Evolutionary conservation across 306 rosid species (phyloP), one percentile per base, ranked within the genome.

Genomic region (Elaeagnus macrophylla): DNA sequence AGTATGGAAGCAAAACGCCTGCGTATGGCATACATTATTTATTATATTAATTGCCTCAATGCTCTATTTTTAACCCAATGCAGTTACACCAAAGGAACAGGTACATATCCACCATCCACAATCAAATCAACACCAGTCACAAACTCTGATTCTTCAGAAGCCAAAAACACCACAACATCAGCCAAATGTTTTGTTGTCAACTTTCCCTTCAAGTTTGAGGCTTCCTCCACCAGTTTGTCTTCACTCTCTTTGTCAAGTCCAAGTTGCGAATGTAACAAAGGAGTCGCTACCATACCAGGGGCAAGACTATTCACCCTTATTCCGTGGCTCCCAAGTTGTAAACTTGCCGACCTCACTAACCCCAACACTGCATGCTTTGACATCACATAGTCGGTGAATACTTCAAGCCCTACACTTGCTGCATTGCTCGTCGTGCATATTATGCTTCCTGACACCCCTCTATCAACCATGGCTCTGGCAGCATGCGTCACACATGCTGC

Each of bases 401-500:
- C 5, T 1, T 10, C 9, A 12, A 4, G 0, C 2, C 35, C 20
- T 37, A 58, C 0, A 6, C 6, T 67, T 0, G 52, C 86, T 0
- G 13, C 36, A 1, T 39, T 12, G 37, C 89, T 81, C 4, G 59
- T 80, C 1, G 78, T 79, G 72, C 86, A 81, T 9, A 77, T 61
- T 2, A 81, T 68, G 39, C 75, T 81, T 7, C 86, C 94, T 18
- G 67, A 74, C 48, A 74, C 75, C 3, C 44, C 19, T n/a, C 65
- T 53, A 9, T 69, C 77, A 42, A 76, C 67, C 89, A 81, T 85
- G 3, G 51, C 84, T 17, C 62, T 65, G 0, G 77, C 88, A 5
- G 83, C 78, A 40, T 81, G 73, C 42, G 73, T 84, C 54, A 84
- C 69, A 12, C 88, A 71, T 5, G 67, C 60, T 5, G 73, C 71